Percentiles rank a stretch among this genome's conserved stretches.
Conservation (phyloP, 2,329 filamentous ascomycete genomes). For the Ceratocystis huliohia region DNA sequence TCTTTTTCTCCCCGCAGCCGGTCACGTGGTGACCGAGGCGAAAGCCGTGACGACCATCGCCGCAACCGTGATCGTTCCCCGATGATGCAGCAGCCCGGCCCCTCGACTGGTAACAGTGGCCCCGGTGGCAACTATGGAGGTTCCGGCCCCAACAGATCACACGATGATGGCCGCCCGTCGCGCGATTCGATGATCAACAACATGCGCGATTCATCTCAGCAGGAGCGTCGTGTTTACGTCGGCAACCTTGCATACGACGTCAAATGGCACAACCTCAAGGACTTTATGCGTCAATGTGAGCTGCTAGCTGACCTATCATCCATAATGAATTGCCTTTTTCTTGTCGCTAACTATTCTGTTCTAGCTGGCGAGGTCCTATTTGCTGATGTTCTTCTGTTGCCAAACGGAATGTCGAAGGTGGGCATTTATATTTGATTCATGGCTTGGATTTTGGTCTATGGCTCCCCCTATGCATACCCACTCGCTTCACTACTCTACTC, state of each 20-base stretch:
- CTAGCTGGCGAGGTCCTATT: slow-evolving; percentile 97
- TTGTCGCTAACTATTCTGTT: slow-evolving; percentile 21
- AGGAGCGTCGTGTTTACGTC: slow-evolving; percentile 98
- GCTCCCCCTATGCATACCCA: slow-evolving; percentile 8
- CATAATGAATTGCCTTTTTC: background rate
- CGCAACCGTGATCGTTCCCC: slow-evolving; percentile 66
- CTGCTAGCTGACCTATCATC: slow-evolving; percentile 20
- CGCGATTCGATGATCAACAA: slow-evolving; percentile 95
- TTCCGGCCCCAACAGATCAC: slow-evolving; percentile 53
- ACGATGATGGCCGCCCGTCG: slow-evolving; percentile 69
- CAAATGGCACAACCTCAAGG: slow-evolving; percentile 99
- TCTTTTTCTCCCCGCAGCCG: slow-evolving; percentile 70
- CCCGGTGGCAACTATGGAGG: slow-evolving; percentile 53
- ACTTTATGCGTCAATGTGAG: slow-evolving; percentile 99
- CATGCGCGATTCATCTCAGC: slow-evolving; percentile 87
- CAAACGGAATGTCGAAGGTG: slow-evolving; percentile 99
- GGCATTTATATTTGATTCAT: slow-evolving; percentile 69
- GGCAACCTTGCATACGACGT: slow-evolving; percentile 98
- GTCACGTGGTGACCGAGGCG: slow-evolving; percentile 44
- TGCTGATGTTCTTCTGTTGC: slow-evolving; percentile 97
- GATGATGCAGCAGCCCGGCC: slow-evolving; percentile 50
- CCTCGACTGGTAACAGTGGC: slow-evolving; percentile 54
- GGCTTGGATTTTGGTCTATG: slow-evolving; percentile 33
- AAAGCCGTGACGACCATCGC: slow-evolving; percentile 63
- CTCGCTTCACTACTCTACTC: slow-evolving; percentile 51